Percentiles rank a stretch among this genome's conserved stretches.
phyloP scores from a whole-genome alignment of 1,284 basidiomycete genomes.

The Polyporus tsugae region DNA sequence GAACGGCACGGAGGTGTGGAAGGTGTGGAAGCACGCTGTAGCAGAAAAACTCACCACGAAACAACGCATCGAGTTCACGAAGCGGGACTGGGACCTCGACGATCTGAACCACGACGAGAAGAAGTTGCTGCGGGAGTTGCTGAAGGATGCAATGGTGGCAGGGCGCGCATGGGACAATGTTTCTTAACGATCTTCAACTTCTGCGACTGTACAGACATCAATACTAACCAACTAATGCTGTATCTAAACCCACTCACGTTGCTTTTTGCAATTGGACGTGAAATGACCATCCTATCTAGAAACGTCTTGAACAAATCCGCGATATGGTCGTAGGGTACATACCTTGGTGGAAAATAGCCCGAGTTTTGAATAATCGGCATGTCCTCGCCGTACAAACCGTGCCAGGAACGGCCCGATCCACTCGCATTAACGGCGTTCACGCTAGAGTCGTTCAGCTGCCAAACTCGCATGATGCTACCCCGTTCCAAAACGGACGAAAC shows the following conservation, averaged over 20 bases:
- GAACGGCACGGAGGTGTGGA: conserved; percentile 32
- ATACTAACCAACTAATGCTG: neutral
- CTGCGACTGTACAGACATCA: neutral
- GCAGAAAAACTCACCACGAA: conserved; percentile 8
- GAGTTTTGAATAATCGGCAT: neutral
- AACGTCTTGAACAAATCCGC: neutral
- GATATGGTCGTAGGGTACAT: neutral
- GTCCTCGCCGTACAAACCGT: neutral
- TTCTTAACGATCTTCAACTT: neutral
- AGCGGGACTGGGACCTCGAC: conserved; percentile 18
- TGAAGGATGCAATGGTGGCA: conserved; percentile 23
- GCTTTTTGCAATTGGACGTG: neutral
- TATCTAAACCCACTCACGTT: neutral
- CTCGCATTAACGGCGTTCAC: neutral
- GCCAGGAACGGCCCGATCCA: neutral
- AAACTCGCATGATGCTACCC: neutral
- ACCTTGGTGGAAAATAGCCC: neutral
- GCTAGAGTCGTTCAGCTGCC: neutral
- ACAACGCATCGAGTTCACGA: conserved; percentile 12
- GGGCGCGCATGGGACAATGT: neutral
- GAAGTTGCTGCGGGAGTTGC: conserved; percentile 17
- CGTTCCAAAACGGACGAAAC: neutral
- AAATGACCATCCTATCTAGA: neutral
- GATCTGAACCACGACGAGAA: conserved; percentile 13
- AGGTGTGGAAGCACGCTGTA: conserved; percentile 26